Base-by-base conservation (phyloP, 257 asterid species). In the Plantago major region DNA sequence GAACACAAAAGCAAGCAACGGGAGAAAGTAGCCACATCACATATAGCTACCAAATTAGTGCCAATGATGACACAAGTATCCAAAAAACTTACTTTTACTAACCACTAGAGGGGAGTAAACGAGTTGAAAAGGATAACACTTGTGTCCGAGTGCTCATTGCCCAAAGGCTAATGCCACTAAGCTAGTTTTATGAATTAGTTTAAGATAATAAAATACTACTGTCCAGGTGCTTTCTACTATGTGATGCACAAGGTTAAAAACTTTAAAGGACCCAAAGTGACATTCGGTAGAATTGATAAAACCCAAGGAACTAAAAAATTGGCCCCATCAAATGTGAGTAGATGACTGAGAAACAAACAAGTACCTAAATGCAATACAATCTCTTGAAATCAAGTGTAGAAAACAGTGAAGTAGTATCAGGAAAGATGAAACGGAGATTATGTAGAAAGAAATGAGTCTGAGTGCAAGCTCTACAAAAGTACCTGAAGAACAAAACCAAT, bases 401-500 rank as follows among this genome's bases (percentile, higher is more conserved):
- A 2, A 30, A 19, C 17, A 38, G 42, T 52, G 5, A 52, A 8
- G 19, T 5, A 52, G 19, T 52, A 52, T 38, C n/a, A 52, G 58
- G 42, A 52, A 52, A 22, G 58, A 10, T 52, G 10, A 18, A 14
- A 19, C n/a, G 14, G 57, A 52, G 17, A 18, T 18, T 19, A 51
- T 19, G 37, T 30, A 2, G 37, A 30, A 30, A 5, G 5, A 5
- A 5, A 30, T 5, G 5, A 30, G 37, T 30, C 3, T 16, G 17
- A 8, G 22, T 10, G 28, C 56, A 16, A 10, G 56, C 26, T 30
- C 37, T 30, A 2, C 5, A 30, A 11, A 55, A 78, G 56, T 55
- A 88, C 98, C 94, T 91, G 98, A 67, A 91, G 95, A 83, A 86
- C 64, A 67, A 91, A 91, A 51, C 98, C 98, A 49, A 88, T 80